Evolutionary conservation across 257 asterid species (phyloP).

Genomic region (Petunia secreta): DNA sequence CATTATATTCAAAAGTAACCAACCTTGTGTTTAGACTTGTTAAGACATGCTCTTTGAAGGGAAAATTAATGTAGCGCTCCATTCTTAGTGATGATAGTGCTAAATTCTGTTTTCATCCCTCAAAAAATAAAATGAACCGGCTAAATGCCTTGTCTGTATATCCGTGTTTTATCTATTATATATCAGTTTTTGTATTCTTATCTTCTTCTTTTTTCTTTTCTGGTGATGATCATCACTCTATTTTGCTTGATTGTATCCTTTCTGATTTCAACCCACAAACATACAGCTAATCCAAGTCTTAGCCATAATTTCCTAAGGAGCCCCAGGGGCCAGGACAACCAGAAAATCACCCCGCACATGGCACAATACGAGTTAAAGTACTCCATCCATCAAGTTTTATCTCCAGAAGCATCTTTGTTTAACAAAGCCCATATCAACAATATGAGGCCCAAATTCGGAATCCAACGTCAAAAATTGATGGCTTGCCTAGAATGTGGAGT

Average conservation of each 20-base stretch:
- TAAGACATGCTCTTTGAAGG: neutral
- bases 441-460: constrained; percentile 2
- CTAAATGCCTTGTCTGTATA: neutral
- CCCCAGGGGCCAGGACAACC: too few relatives aligned
- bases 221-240: too few relatives aligned
- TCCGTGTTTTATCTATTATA: too few relatives aligned
- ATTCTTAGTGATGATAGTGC: neutral
- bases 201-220: neutral
- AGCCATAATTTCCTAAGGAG: too few relatives aligned
- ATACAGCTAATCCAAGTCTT: too few relatives aligned
- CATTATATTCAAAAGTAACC: neutral
- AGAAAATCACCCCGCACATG: too few relatives aligned
- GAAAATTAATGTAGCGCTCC: neutral
- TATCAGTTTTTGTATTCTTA: neutral
- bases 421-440: neutral
- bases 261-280: too few relatives aligned
- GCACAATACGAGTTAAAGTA: too few relatives aligned
- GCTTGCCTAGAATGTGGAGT: neutral
- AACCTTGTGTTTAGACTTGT: neutral
- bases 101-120: neutral
- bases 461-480: constrained; percentile 5
- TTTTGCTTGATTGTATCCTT: too few relatives aligned
- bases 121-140: neutral
- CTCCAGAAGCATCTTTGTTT: neutral
- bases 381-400: too few relatives aligned